Evolutionary conservation across 345 rosid species (phyloP), one percentile per base, ranked within the genome.

Genomic region (Arabidopsis suecica): DNA sequence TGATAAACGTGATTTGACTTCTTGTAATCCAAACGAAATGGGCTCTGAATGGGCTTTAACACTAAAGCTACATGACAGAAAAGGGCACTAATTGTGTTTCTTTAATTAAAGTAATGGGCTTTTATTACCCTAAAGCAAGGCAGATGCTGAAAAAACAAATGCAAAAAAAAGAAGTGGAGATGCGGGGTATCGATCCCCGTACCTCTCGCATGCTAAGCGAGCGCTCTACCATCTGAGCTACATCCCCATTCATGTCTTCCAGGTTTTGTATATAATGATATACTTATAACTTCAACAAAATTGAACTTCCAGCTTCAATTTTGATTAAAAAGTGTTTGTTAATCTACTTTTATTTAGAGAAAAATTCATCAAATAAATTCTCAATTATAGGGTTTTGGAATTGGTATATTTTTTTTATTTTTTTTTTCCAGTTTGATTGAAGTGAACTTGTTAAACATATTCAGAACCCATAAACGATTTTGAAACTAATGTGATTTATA

Each of bases 191-290:
- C 71, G 60, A 36, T 84, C 89, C 91, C 89, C 82, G 88, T 86
- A 75, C 88, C 93, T 87, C 97, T 90, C 88, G 87, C 90, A 87
- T 91, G 91, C 89, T 86, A 89, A 88, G 88, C 92, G 86, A 88
- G 92, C 88, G 88, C 90, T 88, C 92, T 88, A 86, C 91, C 96
- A 90, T 86, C 87, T 90, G 94, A 92, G 90, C 91, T 86, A 88
- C 89, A 84, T 82, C 87, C 93, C 89, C 90, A 13, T 49, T 34
- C 32, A 28, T 28, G 4, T 28, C 30, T n/a, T n/a, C n/a, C n/a
- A n/a, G n/a, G 3, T 2, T 2, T 1, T 28, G 30, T 28, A 28
- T 28, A 28, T 28, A 3, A 3, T 3, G 25, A 3, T 28, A 28
- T 28, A 28, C 3, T 28, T 28, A 28, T 28, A 28, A 3, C 0